phyloP scores from a whole-genome alignment of 352 stramenopile species.

The Thraustochytrium sp. region DNA sequence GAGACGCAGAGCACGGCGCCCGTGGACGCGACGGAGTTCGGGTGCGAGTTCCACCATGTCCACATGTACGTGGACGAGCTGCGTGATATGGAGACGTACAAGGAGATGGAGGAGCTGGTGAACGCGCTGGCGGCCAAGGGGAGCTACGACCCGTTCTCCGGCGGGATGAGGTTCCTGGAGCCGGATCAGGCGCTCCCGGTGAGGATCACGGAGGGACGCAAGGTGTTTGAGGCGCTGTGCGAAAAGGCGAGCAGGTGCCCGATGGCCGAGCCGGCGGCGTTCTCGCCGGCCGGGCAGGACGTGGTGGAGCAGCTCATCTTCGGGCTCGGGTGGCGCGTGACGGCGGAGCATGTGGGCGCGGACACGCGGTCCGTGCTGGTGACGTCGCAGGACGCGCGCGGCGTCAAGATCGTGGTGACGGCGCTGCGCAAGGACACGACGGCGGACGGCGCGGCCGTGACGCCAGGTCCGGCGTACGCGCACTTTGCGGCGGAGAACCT shows the following conservation, averaged over 20 bases:
- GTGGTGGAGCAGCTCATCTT: conserved; percentile 46
- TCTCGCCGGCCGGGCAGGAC: conserved; percentile 21
- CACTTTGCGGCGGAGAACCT: conserved; percentile 15
- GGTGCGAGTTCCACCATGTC: conserved; percentile 47
- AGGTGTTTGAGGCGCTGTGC: neutral
- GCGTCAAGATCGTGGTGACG: conserved; percentile 44
- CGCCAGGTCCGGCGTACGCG: neutral
- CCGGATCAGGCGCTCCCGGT: neutral
- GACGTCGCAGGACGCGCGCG: neutral
- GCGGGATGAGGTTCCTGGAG: conserved; percentile 7
- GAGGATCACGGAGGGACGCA: neutral
- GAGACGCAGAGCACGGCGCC: neutral
- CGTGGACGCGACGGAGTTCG: conserved; percentile 10
- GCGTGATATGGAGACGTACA: conserved; percentile 40
- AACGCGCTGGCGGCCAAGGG: conserved; percentile 26
- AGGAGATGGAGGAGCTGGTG: conserved; percentile 32
- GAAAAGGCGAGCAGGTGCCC: neutral
- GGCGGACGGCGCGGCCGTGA: neutral
- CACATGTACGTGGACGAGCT: conserved; percentile 46
- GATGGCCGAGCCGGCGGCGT: neutral
- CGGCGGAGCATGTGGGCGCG: neutral
- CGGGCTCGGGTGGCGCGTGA: conserved; percentile 45
- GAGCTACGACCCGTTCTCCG: conserved; percentile 35
- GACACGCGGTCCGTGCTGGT: conserved; percentile 37
- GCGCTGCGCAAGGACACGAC: neutral